Percentiles rank a stretch among this genome's conserved stretches.
These are phyloP conservation scores for Thalassiosira profunda DNA, from an alignment of 108 stramenopile genomes.

Conservation along the genomic window DNA sequence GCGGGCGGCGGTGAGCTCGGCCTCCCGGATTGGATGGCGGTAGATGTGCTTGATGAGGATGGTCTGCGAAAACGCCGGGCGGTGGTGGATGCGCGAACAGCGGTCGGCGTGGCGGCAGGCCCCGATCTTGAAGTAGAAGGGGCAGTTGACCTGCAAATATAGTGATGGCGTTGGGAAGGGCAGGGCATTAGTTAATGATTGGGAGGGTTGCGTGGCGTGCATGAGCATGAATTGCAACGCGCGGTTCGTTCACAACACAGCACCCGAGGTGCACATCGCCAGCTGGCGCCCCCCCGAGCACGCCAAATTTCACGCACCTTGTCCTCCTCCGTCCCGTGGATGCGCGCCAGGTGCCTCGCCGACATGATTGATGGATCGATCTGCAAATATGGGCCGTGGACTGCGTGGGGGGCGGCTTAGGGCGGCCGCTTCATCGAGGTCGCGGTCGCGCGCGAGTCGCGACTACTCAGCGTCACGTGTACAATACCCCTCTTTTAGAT, in stretches of 20 bases:
- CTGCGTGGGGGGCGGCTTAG: no score
- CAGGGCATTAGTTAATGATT: not conserved
- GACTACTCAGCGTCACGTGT: no score
- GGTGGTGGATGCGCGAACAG: constrained; percentile 95
- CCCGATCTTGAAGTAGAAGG: constrained; percentile 99
- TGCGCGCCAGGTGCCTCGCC: constrained; percentile 97
- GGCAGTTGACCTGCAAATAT: constrained; percentile 91
- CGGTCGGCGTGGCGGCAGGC: constrained; percentile 97
- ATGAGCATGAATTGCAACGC: no score
- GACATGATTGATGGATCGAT: constrained; percentile 46
- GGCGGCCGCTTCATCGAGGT: no score
- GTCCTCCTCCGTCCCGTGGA: constrained; percentile 99
- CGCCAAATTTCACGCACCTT: constrained; percentile 52
- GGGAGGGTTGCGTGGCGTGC: not conserved
- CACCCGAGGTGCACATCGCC: not conserved
- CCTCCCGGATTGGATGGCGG: constrained; percentile 84
- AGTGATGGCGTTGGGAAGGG: not conserved
- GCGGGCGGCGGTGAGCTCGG: constrained; percentile 56
- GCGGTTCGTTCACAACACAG: no score
- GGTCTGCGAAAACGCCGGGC: constrained; percentile 95
- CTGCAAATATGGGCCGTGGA: no score
- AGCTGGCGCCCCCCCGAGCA: not conserved
- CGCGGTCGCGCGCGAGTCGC: no score
- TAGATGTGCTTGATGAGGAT: constrained; percentile 97
- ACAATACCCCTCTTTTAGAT: no score